Conservation (phyloP, 768 basidiomycete species). For the Flagelloscypha sp. region DNA sequence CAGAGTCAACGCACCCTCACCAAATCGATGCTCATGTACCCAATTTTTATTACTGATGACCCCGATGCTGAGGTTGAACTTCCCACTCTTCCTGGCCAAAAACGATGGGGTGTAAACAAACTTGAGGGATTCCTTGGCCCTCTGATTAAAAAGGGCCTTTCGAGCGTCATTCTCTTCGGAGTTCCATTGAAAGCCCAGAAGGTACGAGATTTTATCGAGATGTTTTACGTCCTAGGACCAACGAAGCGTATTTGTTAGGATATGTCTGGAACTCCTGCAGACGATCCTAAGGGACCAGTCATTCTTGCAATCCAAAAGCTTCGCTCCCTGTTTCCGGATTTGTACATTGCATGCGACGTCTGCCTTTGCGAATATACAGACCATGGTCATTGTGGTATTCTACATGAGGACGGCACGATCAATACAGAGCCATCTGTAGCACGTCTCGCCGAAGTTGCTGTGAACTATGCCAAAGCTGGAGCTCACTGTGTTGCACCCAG, state of each 20-base stretch:
- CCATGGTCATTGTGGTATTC: constrained; percentile 91
- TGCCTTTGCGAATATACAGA: constrained; percentile 99
- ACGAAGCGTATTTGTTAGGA: constrained; percentile 45
- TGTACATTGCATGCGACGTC: constrained; percentile 92
- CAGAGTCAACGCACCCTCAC: constrained; percentile 74
- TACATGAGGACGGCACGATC: constrained; percentile 69
- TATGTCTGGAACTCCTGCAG: constrained; percentile 74
- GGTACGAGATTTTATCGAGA: constrained; percentile 30
- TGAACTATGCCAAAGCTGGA: constrained; percentile 90
- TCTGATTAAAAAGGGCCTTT: constrained; percentile 81
- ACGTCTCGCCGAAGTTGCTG: constrained; percentile 88
- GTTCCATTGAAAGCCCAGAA: constrained; percentile 78
- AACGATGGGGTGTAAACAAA: constrained; percentile 91
- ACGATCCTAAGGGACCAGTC: constrained; percentile 85
- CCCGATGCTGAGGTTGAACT: constrained; percentile 78
- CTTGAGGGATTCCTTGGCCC: constrained; percentile 83
- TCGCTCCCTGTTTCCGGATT: constrained; percentile 63
- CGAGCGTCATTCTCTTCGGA: constrained; percentile 91
- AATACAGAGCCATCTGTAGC: constrained; percentile 67
- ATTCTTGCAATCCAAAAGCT: constrained; percentile 85
- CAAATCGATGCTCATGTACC: constrained; percentile 97
- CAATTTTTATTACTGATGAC: constrained; percentile 96
- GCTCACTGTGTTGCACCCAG: constrained; percentile 97
- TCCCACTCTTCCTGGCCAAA: constrained; percentile 72
- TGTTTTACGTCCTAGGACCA: neutral